Percentiles rank a stretch among this genome's conserved stretches.
phyloP scores from a whole-genome alignment of 345 rosid species.

The Acer saccharum region DNA sequence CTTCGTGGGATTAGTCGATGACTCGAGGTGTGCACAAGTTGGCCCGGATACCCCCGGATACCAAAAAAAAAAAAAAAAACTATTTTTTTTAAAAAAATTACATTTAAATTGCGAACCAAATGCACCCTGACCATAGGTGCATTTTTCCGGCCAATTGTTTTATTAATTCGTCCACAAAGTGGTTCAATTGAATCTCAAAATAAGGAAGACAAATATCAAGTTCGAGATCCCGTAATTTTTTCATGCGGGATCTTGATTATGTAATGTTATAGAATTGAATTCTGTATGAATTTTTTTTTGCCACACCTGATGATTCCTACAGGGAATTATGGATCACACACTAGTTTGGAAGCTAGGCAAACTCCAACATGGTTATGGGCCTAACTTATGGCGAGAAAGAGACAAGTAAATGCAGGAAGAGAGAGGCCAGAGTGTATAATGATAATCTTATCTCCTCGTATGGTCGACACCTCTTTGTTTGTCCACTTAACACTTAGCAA shows the following conservation, averaged over 20 bases:
- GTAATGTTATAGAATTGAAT: no score
- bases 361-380: background rate
- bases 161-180: background rate
- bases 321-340: background rate
- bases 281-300: no score
- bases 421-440: background rate
- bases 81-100: no score
- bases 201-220: no score
- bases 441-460: conserved; percentile 10
- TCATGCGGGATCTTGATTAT: no score
- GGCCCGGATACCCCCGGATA: no score
- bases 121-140: background rate
- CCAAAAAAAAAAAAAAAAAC: no score
- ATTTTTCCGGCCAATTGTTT: background rate
- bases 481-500: background rate
- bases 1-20: no score
- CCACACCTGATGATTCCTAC: no score
- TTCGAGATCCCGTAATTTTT: no score
- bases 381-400: background rate
- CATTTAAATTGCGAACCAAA: no score
- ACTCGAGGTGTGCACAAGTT: no score
- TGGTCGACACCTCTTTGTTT: background rate
- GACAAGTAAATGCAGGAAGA: background rate
- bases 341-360: background rate
- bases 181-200: background rate